Evolutionary conservation across 208 protist species (phyloP).

Genomic region (Leishmania lainsoni): DNA sequence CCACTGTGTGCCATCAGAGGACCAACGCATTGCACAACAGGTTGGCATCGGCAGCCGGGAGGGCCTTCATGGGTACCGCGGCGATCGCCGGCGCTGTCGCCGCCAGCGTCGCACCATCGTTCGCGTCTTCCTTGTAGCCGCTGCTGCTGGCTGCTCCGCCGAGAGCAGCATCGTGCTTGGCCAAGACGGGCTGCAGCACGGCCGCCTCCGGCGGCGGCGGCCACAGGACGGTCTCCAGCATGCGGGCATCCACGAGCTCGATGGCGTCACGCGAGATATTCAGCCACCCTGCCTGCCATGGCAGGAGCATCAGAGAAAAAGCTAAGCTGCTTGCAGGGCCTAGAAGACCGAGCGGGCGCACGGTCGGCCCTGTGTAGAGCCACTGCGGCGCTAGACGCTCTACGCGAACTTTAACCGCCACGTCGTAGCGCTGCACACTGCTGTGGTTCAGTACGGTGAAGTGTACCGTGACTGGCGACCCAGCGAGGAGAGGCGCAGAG

Average conservation of each 20-base stretch:
- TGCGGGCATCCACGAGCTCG: conserved; percentile 51
- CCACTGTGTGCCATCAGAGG: conserved; percentile 14
- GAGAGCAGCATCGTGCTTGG: neutral
- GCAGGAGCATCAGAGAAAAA: conserved; percentile 60
- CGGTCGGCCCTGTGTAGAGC: conserved; percentile 68
- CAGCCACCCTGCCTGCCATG: conserved; percentile 66
- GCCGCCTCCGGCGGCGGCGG: conserved; percentile 31
- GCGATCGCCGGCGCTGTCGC: conserved; percentile 22
- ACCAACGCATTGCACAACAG: conserved; percentile 53
- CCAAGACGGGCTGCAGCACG: conserved; percentile 15
- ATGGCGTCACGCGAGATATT: conserved; percentile 39
- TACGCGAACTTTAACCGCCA: conserved; percentile 66
- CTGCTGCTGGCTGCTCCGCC: neutral
- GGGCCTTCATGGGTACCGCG: conserved; percentile 20
- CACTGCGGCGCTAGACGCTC: conserved; percentile 60
- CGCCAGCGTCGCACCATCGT: conserved; percentile 1
- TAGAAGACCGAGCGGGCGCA: conserved; percentile 42
- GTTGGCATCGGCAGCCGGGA: conserved; percentile 4
- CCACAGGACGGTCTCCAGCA: conserved; percentile 45
- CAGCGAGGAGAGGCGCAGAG: conserved; percentile 7
- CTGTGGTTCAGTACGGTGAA: conserved; percentile 44
- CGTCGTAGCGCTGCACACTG: conserved; percentile 32
- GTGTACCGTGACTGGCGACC: conserved; percentile 37
- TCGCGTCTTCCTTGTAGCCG: neutral
- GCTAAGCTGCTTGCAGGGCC: conserved; percentile 23